Conservation (phyloP, 176 grass and related monocot species). For the Bolboschoenus planiculmis region DNA sequence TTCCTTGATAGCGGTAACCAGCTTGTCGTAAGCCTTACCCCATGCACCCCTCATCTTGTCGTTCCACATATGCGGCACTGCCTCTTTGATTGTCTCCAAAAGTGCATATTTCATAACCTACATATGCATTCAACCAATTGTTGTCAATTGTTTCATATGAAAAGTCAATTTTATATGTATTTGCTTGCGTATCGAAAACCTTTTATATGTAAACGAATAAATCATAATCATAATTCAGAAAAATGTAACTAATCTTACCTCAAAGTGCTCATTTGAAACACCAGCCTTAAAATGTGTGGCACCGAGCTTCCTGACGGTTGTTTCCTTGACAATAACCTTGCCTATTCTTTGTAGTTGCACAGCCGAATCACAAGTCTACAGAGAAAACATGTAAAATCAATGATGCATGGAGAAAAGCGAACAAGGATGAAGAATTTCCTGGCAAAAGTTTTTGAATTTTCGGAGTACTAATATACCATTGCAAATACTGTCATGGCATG, state of each 20-base stretch:
- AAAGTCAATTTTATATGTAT: not conserved
- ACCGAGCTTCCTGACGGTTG: slow-evolving; percentile 40
- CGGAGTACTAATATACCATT: slow-evolving; percentile 32
- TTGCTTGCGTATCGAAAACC: too few relatives aligned
- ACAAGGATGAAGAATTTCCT: not conserved
- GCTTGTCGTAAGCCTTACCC: slow-evolving; percentile 59
- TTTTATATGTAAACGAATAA: too few relatives aligned
- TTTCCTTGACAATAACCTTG: slow-evolving; percentile 58
- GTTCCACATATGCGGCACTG: slow-evolving; percentile 57
- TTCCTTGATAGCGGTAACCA: slow-evolving; percentile 57
- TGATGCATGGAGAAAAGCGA: not conserved
- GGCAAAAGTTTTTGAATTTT: not conserved
- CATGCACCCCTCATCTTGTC: slow-evolving; percentile 63
- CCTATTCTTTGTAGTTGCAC: slow-evolving; percentile 53
- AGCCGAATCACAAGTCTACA: slow-evolving; percentile 62
- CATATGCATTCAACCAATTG: not conserved
- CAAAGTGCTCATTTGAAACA: slow-evolving; percentile 62
- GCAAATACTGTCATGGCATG: slow-evolving; percentile 66
- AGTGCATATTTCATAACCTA: slow-evolving; percentile 69
- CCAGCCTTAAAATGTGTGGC: slow-evolving; percentile 47
- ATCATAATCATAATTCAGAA: too few relatives aligned
- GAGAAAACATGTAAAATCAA: not conserved
- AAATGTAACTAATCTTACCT: slow-evolving; percentile 25
- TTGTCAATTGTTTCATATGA: not conserved
- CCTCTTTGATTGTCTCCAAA: slow-evolving; percentile 55